Evolutionary conservation across 176 grass and related monocot species (phyloP), one percentile per base, ranked within the genome.

Genomic region (Oryza australiensis): DNA sequence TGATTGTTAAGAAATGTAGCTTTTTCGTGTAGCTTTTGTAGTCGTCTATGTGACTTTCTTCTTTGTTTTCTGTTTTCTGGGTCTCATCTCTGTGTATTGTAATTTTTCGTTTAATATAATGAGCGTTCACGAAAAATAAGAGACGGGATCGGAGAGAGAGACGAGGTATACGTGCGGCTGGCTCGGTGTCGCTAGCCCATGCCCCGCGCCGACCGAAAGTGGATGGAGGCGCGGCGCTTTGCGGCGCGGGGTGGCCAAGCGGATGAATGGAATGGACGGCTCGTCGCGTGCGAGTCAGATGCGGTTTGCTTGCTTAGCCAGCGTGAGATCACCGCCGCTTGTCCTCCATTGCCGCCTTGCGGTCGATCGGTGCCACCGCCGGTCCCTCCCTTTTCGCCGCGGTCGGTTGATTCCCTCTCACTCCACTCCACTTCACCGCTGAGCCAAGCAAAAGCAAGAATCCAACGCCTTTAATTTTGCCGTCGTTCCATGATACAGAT

Each of bases 371-470:
- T 40, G 75, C n/a, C 53, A n/a, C n/a, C n/a, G n/a, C 33, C 73
- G 49, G 34, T n/a, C 57, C 57, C 32, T 45, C 57, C 12, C 42
- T 45, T 2, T 9, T 16, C 3, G 7, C 8, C 35, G 23, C 15
- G 40, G 26, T 23, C 5, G 55, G 28, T 82, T 70, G 53, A 82
- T 82, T 76, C 72, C 66, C 74, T 46, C 72, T 26, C 53, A 70
- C 72, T 87, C 62, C 49, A 75, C 72, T 87, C 63, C 77, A 33
- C 68, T 68, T 53, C 51, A 33, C 53, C 62, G 3, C 46, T 3
- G 13, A 22, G 8, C 60, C 40, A 79, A 79, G 67, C 18, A 55
- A 55, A 86, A 86, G 55, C 12, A 86, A 86, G 84, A 79, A 79
- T 55, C 60, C 9, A 1, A 0, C 13, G n/a, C 6, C 38, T 67